Base-by-base conservation (phyloP, 2,329 filamentous ascomycete species). In the Diaporthe citri region DNA sequence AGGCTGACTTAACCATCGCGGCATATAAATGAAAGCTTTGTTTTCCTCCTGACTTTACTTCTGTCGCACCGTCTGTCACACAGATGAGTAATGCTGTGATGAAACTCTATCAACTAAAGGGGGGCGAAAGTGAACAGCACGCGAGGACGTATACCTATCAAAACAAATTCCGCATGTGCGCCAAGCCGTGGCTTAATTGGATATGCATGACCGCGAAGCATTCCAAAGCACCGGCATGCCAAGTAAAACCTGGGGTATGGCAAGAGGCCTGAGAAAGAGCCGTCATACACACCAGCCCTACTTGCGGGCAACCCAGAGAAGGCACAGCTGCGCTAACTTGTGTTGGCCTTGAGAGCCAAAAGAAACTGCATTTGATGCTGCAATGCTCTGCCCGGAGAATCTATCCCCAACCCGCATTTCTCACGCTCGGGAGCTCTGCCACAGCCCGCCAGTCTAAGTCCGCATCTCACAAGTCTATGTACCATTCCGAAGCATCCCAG, bases 1-100 rank as follows among this genome's bases (percentile, higher is more conserved):
- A 36, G 43, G 62, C 62, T 66, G 62, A 66, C 39, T 46, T 31
- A 20, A 46, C 36, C 25, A 64, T 34, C 60, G 60, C 60, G 60
- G 41, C 60, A 64, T 31, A 46, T 64, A 13, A 51, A 48, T 13
- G 22, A 64, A 64, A 31, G 3, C 10, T 64, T 34, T 31, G 15
- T 6, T 31, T 15, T 31, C 17, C 20, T 13, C n/a, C 13, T 12
- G 15, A 25, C 25, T 20, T 4, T 9, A 28, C 22, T 12, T 17
- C n/a, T 28, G 12, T 31, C 55, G 5, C 55, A 13, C n/a, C n/a
- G n/a, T n/a, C n/a, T n/a, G n/a, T n/a, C n/a, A n/a, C n/a, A n/a
- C n/a, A n/a, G n/a, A n/a, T n/a, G n/a, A n/a, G n/a, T n/a, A n/a
- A n/a, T n/a, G n/a, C n/a, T n/a, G n/a, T n/a, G n/a, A 9, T 1